Conservation (phyloP, 768 basidiomycete genomes). For the Podaxis rugospora region DNA sequence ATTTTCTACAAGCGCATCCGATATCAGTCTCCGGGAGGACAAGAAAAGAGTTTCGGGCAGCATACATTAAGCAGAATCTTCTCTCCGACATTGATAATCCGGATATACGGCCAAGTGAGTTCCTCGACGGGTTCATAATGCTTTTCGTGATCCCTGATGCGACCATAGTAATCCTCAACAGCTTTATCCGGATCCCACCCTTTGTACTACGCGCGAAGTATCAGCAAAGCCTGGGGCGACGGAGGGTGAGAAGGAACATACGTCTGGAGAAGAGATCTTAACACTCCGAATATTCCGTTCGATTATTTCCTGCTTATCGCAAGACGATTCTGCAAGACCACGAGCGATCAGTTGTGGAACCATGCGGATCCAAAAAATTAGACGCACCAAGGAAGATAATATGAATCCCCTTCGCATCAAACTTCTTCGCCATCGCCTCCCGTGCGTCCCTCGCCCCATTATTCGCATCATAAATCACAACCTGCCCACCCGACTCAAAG, state of each 20-base stretch:
- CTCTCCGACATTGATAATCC: conserved; percentile 95
- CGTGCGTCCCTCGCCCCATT: conserved; percentile 74
- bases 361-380: not conserved
- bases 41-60: not conserved
- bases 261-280: conserved; percentile 98
- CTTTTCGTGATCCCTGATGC: conserved; percentile 83
- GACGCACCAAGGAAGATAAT: conserved; percentile 84
- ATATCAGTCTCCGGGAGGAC: not conserved
- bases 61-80: conserved; percentile 91
- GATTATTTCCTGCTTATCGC: conserved; percentile 90
- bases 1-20: conserved; percentile 48
- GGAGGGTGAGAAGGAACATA: conserved; percentile 33
- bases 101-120: conserved; percentile 88
- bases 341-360: not conserved
- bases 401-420: conserved; percentile 83
- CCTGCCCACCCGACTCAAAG: conserved; percentile 85
- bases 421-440: conserved; percentile 75
- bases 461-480: conserved; percentile 98
- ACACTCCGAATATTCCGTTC: conserved; percentile 93
- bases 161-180: conserved; percentile 85
- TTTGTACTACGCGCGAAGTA: conserved; percentile 57
- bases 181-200: conserved; percentile 92
- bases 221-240: conserved; percentile 5
- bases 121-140: conserved; percentile 92
- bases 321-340: conserved; percentile 66